phyloP scores from a whole-genome alignment of 371 early-diverging fungal genomes.

The Coemansia sp. region DNA sequence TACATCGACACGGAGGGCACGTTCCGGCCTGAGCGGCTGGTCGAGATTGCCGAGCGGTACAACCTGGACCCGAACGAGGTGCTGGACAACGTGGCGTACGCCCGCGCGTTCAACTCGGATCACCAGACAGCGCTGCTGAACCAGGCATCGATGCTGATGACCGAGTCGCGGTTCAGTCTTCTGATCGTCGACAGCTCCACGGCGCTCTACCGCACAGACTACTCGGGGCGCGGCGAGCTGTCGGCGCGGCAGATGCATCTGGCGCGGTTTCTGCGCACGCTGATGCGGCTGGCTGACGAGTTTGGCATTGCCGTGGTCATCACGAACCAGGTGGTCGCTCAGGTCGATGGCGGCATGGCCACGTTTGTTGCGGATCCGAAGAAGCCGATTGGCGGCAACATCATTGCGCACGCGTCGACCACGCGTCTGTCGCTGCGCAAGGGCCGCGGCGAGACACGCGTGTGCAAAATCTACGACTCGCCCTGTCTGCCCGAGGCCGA shows the following conservation, averaged over 20 bases:
- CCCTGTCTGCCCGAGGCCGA: conserved; percentile 86
- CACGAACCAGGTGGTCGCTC: conserved; percentile 98
- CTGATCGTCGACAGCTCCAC: conserved; percentile 98
- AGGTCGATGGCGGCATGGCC: conserved; percentile 91
- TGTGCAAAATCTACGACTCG: conserved; percentile 88
- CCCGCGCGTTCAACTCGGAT: conserved; percentile 98
- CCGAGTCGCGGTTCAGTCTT: conserved; percentile 86
- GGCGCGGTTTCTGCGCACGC: conserved; percentile 87
- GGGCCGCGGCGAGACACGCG: conserved; percentile 81
- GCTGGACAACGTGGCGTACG: conserved; percentile 95
- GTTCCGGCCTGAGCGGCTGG: conserved; percentile 92
- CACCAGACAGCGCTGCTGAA: conserved; percentile 92
- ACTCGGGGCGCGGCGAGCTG: conserved; percentile 96
- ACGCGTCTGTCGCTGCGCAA: conserved; percentile 82
- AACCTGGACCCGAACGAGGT: conserved; percentile 87
- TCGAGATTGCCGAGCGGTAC: conserved; percentile 92
- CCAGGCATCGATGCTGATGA: conserved; percentile 97
- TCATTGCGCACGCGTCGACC: conserved; percentile 97
- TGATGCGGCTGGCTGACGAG: conserved; percentile 95
- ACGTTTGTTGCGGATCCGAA: conserved; percentile 96
- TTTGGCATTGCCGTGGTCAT: conserved; percentile 98
- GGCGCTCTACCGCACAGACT: conserved; percentile 98
- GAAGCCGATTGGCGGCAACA: conserved; percentile 99
- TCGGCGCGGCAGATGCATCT: conserved; percentile 97
- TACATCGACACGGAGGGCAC: conserved; percentile 99